Evolutionary conservation across 176 grass and related monocot species (phyloP).

Genomic region (maize (Zea mays)): DNA sequence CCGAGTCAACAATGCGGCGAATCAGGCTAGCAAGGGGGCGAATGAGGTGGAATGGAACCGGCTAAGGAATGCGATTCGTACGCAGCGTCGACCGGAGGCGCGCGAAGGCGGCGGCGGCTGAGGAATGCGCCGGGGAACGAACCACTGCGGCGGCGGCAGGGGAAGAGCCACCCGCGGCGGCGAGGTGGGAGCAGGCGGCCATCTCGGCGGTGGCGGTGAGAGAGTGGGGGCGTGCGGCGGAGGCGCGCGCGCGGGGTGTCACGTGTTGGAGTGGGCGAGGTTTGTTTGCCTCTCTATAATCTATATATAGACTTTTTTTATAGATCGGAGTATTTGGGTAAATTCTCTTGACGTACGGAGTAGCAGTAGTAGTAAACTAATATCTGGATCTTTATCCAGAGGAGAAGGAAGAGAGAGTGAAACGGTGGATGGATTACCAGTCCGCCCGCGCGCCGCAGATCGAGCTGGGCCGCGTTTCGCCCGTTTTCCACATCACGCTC

Average conservation of each 20-base stretch:
- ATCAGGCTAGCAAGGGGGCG: not conserved
- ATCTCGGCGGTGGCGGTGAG: slow-evolving; percentile 4
- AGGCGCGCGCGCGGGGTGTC: not conserved
- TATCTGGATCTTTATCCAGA: no score
- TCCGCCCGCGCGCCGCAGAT: no score
- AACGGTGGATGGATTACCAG: no score
- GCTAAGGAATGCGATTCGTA: slow-evolving; percentile 14
- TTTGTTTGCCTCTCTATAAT: not conserved
- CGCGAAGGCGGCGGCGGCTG: not conserved
- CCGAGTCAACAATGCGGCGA: slow-evolving; percentile 1
- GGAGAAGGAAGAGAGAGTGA: no score
- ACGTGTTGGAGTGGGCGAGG: not conserved
- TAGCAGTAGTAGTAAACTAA: no score
- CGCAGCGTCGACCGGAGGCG: slow-evolving; percentile 24
- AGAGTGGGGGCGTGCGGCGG: not conserved
- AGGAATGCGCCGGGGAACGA: not conserved
- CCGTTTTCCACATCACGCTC: no score
- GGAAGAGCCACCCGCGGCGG: slow-evolving; percentile 19
- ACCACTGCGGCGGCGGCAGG: not conserved
- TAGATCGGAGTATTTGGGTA: no score
- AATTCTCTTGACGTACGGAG: no score
- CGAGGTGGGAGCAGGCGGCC: slow-evolving; percentile 39
- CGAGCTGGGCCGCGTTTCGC: no score
- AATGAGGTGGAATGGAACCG: not conserved
- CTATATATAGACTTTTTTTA: not conserved